phyloP scores from a whole-genome alignment of 768 basidiomycete species.

The Suillus ampliporus region DNA sequence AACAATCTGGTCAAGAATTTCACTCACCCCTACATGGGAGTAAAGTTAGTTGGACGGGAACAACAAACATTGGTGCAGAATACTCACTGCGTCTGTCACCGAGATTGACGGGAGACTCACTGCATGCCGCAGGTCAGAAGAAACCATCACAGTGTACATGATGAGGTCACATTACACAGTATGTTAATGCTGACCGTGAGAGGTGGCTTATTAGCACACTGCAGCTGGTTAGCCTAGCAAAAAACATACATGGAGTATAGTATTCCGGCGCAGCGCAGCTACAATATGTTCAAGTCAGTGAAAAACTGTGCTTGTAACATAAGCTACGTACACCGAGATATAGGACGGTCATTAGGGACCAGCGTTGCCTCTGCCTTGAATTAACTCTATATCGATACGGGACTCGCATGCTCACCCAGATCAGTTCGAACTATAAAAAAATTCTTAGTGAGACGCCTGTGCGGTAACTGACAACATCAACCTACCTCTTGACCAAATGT shows the following conservation, averaged over 20 bases:
- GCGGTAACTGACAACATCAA: neutral
- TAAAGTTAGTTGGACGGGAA: no score
- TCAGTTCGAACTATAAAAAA: neutral
- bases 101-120: neutral
- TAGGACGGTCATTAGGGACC: neutral
- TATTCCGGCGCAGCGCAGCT: neutral
- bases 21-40: conserved; percentile 8
- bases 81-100: neutral
- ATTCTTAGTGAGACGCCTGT: neutral
- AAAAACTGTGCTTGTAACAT: neutral
- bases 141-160: no score
- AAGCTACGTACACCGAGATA: neutral
- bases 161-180: neutral
- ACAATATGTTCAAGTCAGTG: neutral
- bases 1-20: neutral
- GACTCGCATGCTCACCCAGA: neutral
- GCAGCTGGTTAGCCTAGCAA: neutral
- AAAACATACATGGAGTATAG: neutral
- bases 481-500: neutral
- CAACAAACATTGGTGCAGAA: neutral
- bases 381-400: neutral
- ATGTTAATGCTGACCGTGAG: neutral
- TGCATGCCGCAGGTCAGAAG: neutral
- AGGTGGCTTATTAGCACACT: neutral
- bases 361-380: neutral